Conservation (phyloP, 148 eudicot species). For the Rhododendron williamsianum region DNA sequence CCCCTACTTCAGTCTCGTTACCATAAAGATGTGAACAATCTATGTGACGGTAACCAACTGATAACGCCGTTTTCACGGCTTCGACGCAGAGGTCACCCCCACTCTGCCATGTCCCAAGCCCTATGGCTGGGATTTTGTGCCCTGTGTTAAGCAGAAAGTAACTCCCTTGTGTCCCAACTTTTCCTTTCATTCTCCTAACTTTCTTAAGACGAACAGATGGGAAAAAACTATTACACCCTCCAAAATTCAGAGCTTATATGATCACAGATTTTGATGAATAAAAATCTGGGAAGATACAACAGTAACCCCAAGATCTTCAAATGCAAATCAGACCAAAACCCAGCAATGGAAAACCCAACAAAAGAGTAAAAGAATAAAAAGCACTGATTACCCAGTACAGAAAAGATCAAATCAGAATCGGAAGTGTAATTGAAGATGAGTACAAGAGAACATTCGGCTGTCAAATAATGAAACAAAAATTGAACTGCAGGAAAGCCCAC, state of each 20-base stretch:
- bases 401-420: background rate
- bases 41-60: slow-evolving; percentile 27
- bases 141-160: slow-evolving; percentile 27
- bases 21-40: slow-evolving; percentile 35
- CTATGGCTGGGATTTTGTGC: slow-evolving; percentile 27
- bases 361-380: background rate
- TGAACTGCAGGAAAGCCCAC: slow-evolving; percentile 1
- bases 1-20: slow-evolving; percentile 31
- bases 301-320: background rate
- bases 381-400: background rate
- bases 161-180: slow-evolving; percentile 18
- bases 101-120: slow-evolving; percentile 36
- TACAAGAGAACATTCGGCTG: background rate
- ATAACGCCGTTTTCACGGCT: slow-evolving; percentile 23
- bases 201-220: background rate
- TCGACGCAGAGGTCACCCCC: slow-evolving; percentile 28
- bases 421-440: background rate
- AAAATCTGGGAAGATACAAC: background rate
- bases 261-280: background rate
- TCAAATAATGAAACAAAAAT: slow-evolving; percentile 1
- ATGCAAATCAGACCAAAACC: slow-evolving; percentile 1
- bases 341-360: background rate
- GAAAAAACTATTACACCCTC: background rate
- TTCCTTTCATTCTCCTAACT: slow-evolving; percentile 21
- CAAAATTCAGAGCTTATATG: background rate